Evolutionary conservation across 495 filamentous ascomycete species (phyloP).

Genomic region (Xylaria castorea): DNA sequence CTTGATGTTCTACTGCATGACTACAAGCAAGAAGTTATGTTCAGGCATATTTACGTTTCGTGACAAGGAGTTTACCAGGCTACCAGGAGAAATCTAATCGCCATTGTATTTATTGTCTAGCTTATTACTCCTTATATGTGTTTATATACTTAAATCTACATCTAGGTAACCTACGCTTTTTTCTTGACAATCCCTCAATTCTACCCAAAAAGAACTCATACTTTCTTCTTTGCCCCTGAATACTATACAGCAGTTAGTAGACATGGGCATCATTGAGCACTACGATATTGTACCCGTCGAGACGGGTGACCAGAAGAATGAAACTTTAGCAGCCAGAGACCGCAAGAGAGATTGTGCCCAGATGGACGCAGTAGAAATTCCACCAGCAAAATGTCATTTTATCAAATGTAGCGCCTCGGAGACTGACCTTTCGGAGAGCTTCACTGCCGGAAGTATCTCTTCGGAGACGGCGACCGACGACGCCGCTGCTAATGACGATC

Average conservation of each 20-base stretch:
- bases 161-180: no score
- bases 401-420: background rate
- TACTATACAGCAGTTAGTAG: background rate
- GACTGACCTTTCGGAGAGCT: background rate
- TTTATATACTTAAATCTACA: background rate
- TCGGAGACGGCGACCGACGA: background rate
- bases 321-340: background rate
- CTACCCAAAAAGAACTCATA: background rate
- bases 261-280: background rate
- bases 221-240: no score
- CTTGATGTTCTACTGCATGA: background rate
- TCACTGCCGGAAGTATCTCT: background rate
- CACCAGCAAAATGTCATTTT: background rate
- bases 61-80: background rate
- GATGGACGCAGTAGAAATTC: conserved; percentile 3
- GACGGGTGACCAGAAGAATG: background rate
- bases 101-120: background rate
- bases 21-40: background rate
- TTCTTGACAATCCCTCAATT: background rate
- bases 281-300: background rate
- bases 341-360: background rate
- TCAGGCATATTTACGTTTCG: background rate
- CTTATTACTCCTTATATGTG: background rate
- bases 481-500: background rate
- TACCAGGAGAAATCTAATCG: background rate